These are phyloP conservation scores for Dactylella cylindrospora DNA, from an alignment of 2,329 filamentous ascomycete species.

Conservation along the genomic window DNA sequence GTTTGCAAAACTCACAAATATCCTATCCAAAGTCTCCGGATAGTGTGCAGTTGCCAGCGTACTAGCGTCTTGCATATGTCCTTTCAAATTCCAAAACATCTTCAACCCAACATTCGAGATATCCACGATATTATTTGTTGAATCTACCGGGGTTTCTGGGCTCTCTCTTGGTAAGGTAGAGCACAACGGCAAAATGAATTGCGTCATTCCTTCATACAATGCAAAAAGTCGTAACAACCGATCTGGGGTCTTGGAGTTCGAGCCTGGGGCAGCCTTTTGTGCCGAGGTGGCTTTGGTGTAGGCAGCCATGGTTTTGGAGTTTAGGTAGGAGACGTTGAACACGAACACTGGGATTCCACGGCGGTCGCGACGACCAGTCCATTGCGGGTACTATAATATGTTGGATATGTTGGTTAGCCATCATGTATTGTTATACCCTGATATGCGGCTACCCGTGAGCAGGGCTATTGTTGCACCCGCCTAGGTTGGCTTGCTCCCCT, in stretches of 20 bases:
- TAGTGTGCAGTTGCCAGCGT: conserved; percentile 89
- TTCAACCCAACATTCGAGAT: conserved; percentile 82
- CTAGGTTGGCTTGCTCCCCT: neutral
- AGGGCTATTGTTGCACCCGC: neutral
- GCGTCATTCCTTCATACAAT: conserved; percentile 87
- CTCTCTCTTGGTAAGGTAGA: conserved; percentile 62
- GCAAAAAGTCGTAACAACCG: conserved; percentile 85
- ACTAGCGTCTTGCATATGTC: conserved; percentile 90
- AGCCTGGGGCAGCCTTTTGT: conserved; percentile 61
- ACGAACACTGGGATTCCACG: conserved; percentile 91
- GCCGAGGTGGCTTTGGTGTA: conserved; percentile 66
- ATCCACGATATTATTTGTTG: conserved; percentile 93
- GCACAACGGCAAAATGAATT: conserved; percentile 83
- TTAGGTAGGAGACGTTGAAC: conserved; percentile 80
- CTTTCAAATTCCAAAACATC: conserved; percentile 94
- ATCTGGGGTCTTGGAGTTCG: conserved; percentile 59
- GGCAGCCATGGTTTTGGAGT: conserved; percentile 74
- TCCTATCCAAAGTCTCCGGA: conserved; percentile 85
- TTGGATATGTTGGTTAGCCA: conserved; percentile 43
- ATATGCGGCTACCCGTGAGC: neutral
- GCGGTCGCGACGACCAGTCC: conserved; percentile 85
- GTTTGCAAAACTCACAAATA: conserved; percentile 60
- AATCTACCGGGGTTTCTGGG: conserved; percentile 78
- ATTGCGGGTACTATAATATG: conserved; percentile 76
- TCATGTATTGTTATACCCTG: neutral